Evolutionary conservation across 306 rosid genomes (phyloP).

Genomic region (Cucurbita argyrosperma): DNA sequence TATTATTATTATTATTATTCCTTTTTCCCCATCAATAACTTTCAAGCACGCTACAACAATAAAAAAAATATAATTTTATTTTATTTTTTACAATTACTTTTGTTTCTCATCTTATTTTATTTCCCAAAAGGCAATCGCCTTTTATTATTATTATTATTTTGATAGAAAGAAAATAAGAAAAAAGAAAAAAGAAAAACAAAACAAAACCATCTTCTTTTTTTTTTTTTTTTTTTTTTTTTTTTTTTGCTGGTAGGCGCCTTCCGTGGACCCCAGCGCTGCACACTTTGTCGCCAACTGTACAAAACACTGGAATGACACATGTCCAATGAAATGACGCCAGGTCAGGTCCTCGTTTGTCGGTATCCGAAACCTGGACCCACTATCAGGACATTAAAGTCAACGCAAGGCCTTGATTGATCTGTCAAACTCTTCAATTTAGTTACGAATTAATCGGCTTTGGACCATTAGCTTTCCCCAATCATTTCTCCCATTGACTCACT

Average conservation of each 20-base stretch:
- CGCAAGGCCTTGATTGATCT: slow-evolving; percentile 17
- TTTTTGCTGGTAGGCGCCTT: slow-evolving; percentile 2
- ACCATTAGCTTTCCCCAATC: slow-evolving; percentile 1
- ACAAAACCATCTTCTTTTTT: too few relatives aligned
- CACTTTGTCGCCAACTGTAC: slow-evolving; percentile 5
- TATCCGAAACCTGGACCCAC: background rate
- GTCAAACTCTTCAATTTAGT: slow-evolving; percentile 16
- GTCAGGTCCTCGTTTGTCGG: background rate
- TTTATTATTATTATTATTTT: background rate
- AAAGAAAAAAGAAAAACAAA: background rate
- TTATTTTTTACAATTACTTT: background rate
- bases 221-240: background rate
- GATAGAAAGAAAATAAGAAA: background rate
- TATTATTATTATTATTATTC: background rate
- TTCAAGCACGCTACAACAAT: background rate
- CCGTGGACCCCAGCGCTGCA: background rate
- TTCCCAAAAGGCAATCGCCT: slow-evolving; percentile 1
- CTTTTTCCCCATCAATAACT: background rate
- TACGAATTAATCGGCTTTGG: slow-evolving; percentile 11
- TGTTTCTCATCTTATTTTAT: slow-evolving; percentile 1
- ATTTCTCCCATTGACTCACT: slow-evolving; percentile 2
- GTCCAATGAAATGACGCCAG: background rate
- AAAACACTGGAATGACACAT: background rate
- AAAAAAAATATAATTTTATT: background rate
- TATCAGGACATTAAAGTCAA: slow-evolving; percentile 13